Evolutionary conservation across 2,329 filamentous ascomycete genomes (phyloP), one percentile per base, ranked within the genome.

Genomic region (Trichoderma harzianum): DNA sequence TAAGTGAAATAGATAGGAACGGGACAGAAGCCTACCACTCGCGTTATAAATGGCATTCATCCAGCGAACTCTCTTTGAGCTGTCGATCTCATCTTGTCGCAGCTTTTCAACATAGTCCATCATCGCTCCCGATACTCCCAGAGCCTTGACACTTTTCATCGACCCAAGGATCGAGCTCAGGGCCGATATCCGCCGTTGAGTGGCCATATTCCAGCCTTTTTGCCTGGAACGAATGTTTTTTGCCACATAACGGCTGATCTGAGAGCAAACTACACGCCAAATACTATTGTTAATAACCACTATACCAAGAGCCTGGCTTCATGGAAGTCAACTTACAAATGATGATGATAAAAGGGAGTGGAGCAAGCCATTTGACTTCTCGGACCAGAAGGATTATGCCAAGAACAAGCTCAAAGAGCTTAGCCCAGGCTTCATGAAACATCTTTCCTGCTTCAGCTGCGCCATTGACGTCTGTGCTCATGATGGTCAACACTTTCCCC

Each of bases 341-440:
- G 2, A 85, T 83, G n/a, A 84, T 73, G 4, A 81, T 71, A 2
- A 84, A 72, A 0, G 83, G 83, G 12, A 85, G 73, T 1, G 80
- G 80, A 74, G 79, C 84, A 5, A 85, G 71, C 82, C 83, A 85
- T 12, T 83, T 81, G 5, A 86, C 80, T 72, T 84, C 73, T 14
- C 72, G 72, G 8, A 79, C 78, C 3, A 86, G 73, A 66, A 86
- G 76, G 7, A 70, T 61, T 3, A 83, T 77, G 2, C 83, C 84
- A 43, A 86, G 75, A 0, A 80, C 47, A 0, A 85, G 79, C 70
- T 85, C 84, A 1, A 85, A n/a, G 1, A 80, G 47, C 16, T 83
- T 78, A 0, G 80, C 83, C 82, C 83, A 85, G 0, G 78, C 79
- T 55, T 85, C 83, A 62, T 85, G 83, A 16, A 83, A 72, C 80